Conservation (phyloP, 2,329 filamentous ascomycete genomes). For the Ceratocystis ficicola region DNA sequence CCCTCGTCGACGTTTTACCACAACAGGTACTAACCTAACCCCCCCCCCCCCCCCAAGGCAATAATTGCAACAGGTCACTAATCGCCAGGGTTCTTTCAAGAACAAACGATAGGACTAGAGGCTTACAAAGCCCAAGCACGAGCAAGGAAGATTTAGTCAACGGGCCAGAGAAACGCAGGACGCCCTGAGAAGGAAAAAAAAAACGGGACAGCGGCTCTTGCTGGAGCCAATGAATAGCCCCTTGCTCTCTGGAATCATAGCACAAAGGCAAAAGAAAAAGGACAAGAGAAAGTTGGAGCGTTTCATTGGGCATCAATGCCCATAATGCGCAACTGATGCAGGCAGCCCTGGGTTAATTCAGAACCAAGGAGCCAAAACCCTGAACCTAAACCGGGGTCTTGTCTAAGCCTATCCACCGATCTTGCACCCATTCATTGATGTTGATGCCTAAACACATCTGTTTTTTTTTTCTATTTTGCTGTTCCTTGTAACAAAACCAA, state of each 20-base stretch:
- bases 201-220: neutral
- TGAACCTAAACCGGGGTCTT: neutral
- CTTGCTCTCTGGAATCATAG: neutral
- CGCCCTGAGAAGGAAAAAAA: neutral
- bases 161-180: no score
- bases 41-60: no score
- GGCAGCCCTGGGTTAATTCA: neutral
- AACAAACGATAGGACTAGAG: neutral
- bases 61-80: neutral
- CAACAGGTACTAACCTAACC: no score
- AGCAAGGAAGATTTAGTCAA: neutral
- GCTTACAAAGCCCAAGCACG: neutral
- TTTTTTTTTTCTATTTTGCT: neutral
- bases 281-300: neutral
- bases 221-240: neutral
- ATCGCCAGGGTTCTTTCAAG: neutral
- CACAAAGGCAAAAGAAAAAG: neutral
- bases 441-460: neutral
- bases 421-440: neutral
- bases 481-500: neutral
- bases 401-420: neutral
- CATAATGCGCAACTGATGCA: neutral
- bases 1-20: no score
- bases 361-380: neutral
- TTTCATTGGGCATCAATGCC: conserved; percentile 6